These are phyloP conservation scores for Pseudogymnoascus sp. DNA, from an alignment of 2,329 filamentous ascomycete genomes.

Conservation along the genomic window DNA sequence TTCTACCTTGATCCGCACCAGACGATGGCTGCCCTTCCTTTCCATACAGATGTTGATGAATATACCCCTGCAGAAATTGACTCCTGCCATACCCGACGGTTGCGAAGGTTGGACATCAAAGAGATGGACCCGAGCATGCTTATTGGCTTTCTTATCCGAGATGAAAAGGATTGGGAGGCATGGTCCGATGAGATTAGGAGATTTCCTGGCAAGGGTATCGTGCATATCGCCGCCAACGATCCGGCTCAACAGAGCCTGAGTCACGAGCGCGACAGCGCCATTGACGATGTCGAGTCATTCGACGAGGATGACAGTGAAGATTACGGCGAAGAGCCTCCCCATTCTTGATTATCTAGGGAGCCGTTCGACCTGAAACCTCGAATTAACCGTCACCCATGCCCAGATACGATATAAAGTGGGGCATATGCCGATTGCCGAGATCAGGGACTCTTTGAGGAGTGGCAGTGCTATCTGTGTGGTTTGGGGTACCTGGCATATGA, in stretches of 20 bases:
- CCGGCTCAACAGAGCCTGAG: constrained; percentile 47
- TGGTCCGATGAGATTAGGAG: constrained; percentile 75
- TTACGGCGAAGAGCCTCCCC: constrained; percentile 11
- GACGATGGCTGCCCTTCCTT: constrained; percentile 69
- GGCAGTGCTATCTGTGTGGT: background rate
- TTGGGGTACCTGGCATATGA: background rate
- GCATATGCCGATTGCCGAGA: background rate
- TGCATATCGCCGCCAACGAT: constrained; percentile 73
- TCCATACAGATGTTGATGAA: constrained; percentile 47
- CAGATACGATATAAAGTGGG: background rate
- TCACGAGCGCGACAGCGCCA: constrained; percentile 61
- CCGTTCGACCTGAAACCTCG: background rate
- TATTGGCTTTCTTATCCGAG: constrained; percentile 81
- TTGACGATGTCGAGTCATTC: constrained; percentile 85
- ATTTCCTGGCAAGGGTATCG: constrained; percentile 74
- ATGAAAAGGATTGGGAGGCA: constrained; percentile 73
- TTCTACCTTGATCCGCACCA: constrained; percentile 95
- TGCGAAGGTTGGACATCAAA: constrained; percentile 74
- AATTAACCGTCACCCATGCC: background rate
- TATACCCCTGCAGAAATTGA: constrained; percentile 69
- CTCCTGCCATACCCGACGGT: constrained; percentile 78
- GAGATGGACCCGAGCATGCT: constrained; percentile 99
- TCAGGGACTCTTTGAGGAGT: background rate
- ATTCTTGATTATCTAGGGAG: background rate
- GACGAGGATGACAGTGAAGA: constrained; percentile 61